Percentiles rank a stretch among this genome's conserved stretches.
phyloP scores from a whole-genome alignment of 2,329 filamentous ascomycete species.

The Aspergillus oerlinghausenensis region DNA sequence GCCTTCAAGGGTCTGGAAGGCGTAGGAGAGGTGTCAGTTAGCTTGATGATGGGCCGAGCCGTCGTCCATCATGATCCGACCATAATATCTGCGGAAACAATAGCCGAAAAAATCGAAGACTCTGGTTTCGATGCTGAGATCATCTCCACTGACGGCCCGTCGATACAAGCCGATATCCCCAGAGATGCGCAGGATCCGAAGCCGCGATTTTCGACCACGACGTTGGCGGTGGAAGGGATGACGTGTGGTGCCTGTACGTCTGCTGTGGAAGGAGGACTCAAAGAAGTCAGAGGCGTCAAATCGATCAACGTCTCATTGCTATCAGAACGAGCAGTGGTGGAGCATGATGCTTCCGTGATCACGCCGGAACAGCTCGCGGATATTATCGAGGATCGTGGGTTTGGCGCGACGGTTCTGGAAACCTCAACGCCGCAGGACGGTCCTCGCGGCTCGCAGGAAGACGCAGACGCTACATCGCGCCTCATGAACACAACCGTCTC shows the following conservation, averaged over 20 bases:
- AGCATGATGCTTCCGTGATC: constrained; percentile 63
- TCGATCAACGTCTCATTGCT: constrained; percentile 77
- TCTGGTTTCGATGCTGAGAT: constrained; percentile 86
- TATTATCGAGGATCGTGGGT: constrained; percentile 65
- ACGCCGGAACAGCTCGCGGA: constrained; percentile 52
- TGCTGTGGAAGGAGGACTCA: constrained; percentile 75
- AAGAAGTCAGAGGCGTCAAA: constrained; percentile 66
- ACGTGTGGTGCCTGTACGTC: constrained; percentile 88
- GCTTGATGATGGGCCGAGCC: constrained; percentile 91
- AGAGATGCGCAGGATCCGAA: constrained; percentile 29
- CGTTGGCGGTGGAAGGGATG: constrained; percentile 78
- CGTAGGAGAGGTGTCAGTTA: constrained; percentile 82
- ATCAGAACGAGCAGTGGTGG: constrained; percentile 78
- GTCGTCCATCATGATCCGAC: constrained; percentile 83
- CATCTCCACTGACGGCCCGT: constrained; percentile 72
- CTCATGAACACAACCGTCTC: constrained; percentile 73
- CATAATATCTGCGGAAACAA: constrained; percentile 66
- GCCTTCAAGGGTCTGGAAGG: constrained; percentile 81
- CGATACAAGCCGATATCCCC: constrained; percentile 41
- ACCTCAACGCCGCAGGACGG: constrained; percentile 47
- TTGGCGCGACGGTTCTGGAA: constrained; percentile 74
- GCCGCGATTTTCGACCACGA: constrained; percentile 58
- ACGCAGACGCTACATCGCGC: constrained; percentile 31
- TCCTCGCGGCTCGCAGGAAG: constrained; percentile 32
- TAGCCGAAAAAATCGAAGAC: constrained; percentile 85